These are phyloP conservation scores for Candida insectalens DNA, from an alignment of 805 yeast genomes.

Conservation along the genomic window DNA sequence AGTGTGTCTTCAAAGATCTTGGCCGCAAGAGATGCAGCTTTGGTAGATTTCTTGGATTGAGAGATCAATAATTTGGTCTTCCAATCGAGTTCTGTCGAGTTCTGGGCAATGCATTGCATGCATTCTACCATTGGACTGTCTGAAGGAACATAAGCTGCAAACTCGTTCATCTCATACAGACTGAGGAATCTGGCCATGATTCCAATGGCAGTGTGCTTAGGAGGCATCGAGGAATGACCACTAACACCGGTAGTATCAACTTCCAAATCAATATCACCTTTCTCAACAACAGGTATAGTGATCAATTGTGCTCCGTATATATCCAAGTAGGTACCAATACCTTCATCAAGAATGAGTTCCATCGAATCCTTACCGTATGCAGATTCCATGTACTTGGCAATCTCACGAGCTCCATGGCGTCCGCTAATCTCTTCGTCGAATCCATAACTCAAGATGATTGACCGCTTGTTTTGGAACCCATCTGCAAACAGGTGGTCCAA, in stretches of 20 bases:
- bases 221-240: slow-evolving; percentile 44
- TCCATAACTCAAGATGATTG: slow-evolving; percentile 36
- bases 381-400: slow-evolving; percentile 22
- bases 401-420: slow-evolving; percentile 21
- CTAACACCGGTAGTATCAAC: slow-evolving; percentile 35
- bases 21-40: too few relatives aligned
- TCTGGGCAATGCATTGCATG: slow-evolving; percentile 49
- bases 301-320: slow-evolving; percentile 29
- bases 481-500: slow-evolving; percentile 19
- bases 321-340: slow-evolving; percentile 26
- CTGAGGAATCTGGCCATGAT: slow-evolving; percentile 31
- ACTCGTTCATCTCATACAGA: slow-evolving; percentile 46
- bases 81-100: slow-evolving; percentile 21
- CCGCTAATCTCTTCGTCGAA: slow-evolving; percentile 43
- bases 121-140: slow-evolving; percentile 48
- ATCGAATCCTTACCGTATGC: slow-evolving; percentile 33
- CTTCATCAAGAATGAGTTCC: slow-evolving; percentile 37
- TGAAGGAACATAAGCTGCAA: slow-evolving; percentile 32
- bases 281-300: slow-evolving; percentile 37
- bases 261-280: slow-evolving; percentile 34
- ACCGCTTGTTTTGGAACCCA: slow-evolving; percentile 32
- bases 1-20: slow-evolving; percentile 26
- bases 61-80: slow-evolving; percentile 26
- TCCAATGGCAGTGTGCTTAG: slow-evolving; percentile 39
- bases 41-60: slow-evolving; percentile 27